Evolutionary conservation across 2,329 filamentous ascomycete species (phyloP), one percentile per base, ranked within the genome.

Genomic region (Xylaria sp.): DNA sequence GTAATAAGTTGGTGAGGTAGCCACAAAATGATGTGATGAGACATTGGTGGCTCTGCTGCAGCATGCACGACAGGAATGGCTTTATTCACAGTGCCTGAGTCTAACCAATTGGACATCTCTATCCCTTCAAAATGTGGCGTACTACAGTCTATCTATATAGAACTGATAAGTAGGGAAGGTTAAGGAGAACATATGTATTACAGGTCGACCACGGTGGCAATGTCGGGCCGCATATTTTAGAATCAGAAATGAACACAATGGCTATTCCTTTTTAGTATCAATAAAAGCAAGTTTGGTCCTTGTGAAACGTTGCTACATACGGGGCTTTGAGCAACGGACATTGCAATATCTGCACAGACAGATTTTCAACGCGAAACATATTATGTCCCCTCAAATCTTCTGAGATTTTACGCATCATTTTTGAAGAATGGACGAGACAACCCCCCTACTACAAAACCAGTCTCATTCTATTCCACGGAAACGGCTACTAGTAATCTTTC

Each of bases 381-480:
- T 17, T 17, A n/a, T 28, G 6, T 6, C 48, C n/a, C 7, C 6
- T 51, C 6, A 51, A 6, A 51, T 17, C 4, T 17, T 51, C 15
- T 31, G 15, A 49, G 20, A 1, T 15, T 49, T 7, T 26, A 6
- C 10, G 6, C 4, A 26, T 49, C 0, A 11, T 26, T 23, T 49
- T 28, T 31, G 10, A 5, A 28, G 40, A 31, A 65, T 65, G 62
- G 54, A 65, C 44, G 54, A 65, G 33, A 15, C 44, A 9, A 65
- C 62, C 5, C 62, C 44, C 33, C 62, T 65, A 20, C 54, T 65
- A 23, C 53, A 53, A 28, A 53, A 65, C 10, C 62, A 53, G 23
- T 59, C 62, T 15, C 31, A 59, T 33, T 59, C 54, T 13, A 28
- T 66, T 15, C 58, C 63, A 9, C 40, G 61, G 5, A 62, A 49